phyloP scores from a whole-genome alignment of 495 filamentous ascomycete genomes.

The Xylaria flabelliformis region DNA sequence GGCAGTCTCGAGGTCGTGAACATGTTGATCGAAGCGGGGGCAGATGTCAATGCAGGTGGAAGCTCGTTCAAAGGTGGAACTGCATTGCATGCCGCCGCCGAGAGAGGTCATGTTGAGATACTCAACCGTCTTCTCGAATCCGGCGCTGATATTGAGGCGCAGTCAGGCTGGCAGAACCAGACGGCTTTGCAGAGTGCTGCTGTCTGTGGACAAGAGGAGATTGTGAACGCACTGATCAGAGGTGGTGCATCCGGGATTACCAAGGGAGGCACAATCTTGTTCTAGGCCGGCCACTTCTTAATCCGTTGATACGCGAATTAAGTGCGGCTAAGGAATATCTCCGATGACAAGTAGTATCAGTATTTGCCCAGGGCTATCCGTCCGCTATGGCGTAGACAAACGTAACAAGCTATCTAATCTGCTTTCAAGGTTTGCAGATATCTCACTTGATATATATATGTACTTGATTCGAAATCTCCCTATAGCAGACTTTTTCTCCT shows the following conservation, averaged over 20 bases:
- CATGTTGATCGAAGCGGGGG: constrained; percentile 37
- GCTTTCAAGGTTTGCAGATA: neutral
- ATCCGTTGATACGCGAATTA: neutral
- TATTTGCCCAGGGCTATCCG: neutral
- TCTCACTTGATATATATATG: neutral
- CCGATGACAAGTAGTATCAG: neutral
- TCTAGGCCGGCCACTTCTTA: neutral
- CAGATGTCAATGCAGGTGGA: constrained; percentile 39
- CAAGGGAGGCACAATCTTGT: constrained; percentile 24
- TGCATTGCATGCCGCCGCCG: constrained; percentile 39
- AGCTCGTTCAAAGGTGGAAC: constrained; percentile 33
- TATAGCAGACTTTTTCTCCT: neutral
- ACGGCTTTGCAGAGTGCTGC: constrained; percentile 24
- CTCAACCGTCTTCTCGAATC: constrained; percentile 31
- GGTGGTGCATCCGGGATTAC: constrained; percentile 8
- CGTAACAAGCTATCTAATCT: neutral
- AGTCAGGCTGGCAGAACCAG: constrained; percentile 26
- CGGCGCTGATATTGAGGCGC: constrained; percentile 24
- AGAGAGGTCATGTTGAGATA: constrained; percentile 33
- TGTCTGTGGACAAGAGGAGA: constrained; percentile 22
- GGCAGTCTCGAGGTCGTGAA: constrained; percentile 34
- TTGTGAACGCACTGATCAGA: constrained; percentile 2
- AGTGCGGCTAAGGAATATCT: neutral
- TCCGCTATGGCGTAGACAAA: neutral
- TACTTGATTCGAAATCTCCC: neutral